Base-by-base conservation (phyloP, 225 moss, liverwort and hornwort genomes). In the Sphagnum contortum region DNA sequence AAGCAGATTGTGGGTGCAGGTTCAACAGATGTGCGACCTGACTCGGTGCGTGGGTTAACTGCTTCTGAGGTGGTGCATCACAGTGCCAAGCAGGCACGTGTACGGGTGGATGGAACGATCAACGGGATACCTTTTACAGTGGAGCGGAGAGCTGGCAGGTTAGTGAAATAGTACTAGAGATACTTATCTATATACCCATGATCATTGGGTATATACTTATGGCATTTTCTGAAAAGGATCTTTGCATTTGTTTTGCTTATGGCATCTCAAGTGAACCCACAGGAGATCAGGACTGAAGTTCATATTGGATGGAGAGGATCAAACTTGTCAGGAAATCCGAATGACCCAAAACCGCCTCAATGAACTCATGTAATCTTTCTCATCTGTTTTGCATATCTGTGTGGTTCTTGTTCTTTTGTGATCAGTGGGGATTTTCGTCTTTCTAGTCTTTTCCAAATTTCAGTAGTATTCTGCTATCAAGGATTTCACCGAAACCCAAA, bases 261-360 rank as follows among this genome's bases (percentile, higher is more conserved):
- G 29, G 29, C 29, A 29, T 29, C 1, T 0, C 29, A 29, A 29
- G 29, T 29, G 29, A 1, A 29, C 29, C 29, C 29, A 64, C 87
- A 93, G 90, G 73, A 98, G 79, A 67, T 73, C 98, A 9, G 73
- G 83, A 49, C 66, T 98, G 71, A 91, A 80, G 75, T 84, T 98
- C 48, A 60, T 64, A 8, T 72, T 79, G 47, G 83, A 93, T 64
- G 93, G 82, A 58, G 90, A 93, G 80, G 98, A 93, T 64, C 63
- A 79, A 60, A 98, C 93, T 50, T 93, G 98, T 65, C 98, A 98
- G 73, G 98, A 98, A 65, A 91, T 93, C 57, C 93, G 86, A 73
- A 82, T 98, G 70, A 98, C 98, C 12, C 93, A 98, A 72, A 80
- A 68, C 61, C 85, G 80, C 61, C 84, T 98, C 67, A 93, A 98